Evolutionary conservation across 176 grass and related monocot species (phyloP), one percentile per base, ranked within the genome.

Genomic region (Oryza rufipogon): DNA sequence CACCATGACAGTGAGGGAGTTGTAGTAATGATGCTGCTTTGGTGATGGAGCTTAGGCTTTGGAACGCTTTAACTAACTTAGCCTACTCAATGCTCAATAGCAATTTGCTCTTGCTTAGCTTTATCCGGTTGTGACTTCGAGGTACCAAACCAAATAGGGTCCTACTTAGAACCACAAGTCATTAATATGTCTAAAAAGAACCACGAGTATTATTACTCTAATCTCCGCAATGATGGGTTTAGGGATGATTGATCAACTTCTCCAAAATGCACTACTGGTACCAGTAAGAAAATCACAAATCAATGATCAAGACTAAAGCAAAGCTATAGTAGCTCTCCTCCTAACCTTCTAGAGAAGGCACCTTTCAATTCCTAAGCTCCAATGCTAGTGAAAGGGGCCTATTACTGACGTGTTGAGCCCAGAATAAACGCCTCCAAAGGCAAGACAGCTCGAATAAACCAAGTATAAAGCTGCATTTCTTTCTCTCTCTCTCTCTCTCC

Each of bases 101-200:
- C 78, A 65, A 58, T 66, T 28, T 63, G 64, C 48, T 38, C 51
- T 70, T 23, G 83, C 71, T 14, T 77, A 20, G 63, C 78, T 77
- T 81, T 86, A 76, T 71, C 52, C 66, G 39, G 69, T 78, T 19
- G 68, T 74, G 88, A 90, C 80, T 90, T 73, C 9, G 64, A 84
- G 89, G 89, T 85, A 71, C 85, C 89, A 90, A 83, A 83, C 68
- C 84, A 74, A 74, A 16, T 4, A 38, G 39, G 80, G 80, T 80
- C 89, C 84, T 68, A 48, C 39, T 26, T 26, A 20, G 39, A 90
- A 84, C 80, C 47, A 84, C 83, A 25, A 64, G 85, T 39, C 41
- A 90, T 83, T 52, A 83, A 17, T 38, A 75, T 87, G 80, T 87
- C 73, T 77, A 74, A 25, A 81, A 85, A 72, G 42, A 75, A 12